Conservation (phyloP, 1,284 basidiomycete genomes). For the Dichomitus squalens region DNA sequence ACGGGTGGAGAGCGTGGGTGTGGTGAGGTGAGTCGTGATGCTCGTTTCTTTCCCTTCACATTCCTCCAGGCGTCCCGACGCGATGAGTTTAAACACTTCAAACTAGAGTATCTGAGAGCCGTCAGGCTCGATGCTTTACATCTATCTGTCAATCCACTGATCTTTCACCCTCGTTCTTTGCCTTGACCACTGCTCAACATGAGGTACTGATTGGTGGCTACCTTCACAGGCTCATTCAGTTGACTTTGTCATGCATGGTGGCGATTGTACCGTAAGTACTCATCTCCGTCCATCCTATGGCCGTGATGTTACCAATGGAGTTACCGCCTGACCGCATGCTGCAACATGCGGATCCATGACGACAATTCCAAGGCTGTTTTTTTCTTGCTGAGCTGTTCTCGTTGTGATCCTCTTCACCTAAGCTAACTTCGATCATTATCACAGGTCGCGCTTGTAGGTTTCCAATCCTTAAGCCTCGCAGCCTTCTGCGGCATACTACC, state of each 20-base stretch:
- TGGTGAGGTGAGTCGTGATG: slow-evolving; percentile 5
- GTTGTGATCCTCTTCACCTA: neutral
- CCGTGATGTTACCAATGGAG: slow-evolving; percentile 52
- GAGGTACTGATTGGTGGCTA: neutral
- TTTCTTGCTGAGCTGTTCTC: slow-evolving; percentile 48
- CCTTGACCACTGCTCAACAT: neutral
- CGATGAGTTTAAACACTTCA: slow-evolving; percentile 70
- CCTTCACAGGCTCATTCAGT: neutral
- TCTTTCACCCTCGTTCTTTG: slow-evolving; percentile 20
- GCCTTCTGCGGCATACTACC: too few species aligned
- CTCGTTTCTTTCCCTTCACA: neutral
- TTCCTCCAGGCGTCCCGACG: slow-evolving; percentile 18
- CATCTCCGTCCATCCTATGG: neutral
- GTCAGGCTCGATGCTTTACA: slow-evolving; percentile 65
- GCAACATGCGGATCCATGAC: slow-evolving; percentile 48
- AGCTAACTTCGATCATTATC: neutral
- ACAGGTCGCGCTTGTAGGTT: neutral
- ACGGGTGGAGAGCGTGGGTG: neutral
- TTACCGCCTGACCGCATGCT: slow-evolving; percentile 73
- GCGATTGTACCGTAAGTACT: slow-evolving; percentile 6
- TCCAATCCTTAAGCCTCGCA: too few species aligned
- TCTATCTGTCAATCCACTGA: slow-evolving; percentile 70
- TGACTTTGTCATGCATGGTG: neutral
- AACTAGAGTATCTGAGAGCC: slow-evolving; percentile 89
- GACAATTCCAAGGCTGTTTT: slow-evolving; percentile 80